A percentile compares a stretch with the other conserved stretches of the same genome.
Evolutionary conservation across 2,329 filamentous ascomycete species (phyloP).

Genomic region (Colletotrichum ledebouriae): DNA sequence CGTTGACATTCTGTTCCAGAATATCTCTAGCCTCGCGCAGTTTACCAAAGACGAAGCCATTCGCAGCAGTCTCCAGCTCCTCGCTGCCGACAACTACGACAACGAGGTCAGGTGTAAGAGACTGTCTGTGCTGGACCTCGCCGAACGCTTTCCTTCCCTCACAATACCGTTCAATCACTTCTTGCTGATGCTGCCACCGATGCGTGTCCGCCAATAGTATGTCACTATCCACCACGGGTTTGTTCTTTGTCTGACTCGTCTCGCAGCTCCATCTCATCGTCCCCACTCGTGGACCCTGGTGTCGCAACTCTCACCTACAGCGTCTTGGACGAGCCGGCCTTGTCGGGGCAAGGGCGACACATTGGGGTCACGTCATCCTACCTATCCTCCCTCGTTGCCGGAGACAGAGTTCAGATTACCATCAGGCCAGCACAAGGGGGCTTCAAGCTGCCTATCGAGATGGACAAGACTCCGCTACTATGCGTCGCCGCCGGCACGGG

Average conservation of each 20-base stretch:
- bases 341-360: slow-evolving; percentile 63
- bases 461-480: slow-evolving; percentile 91
- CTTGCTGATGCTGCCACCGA: slow-evolving; percentile 74
- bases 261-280: slow-evolving; percentile 74
- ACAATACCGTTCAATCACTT: slow-evolving; percentile 70
- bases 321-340: slow-evolving; percentile 66
- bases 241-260: not conserved
- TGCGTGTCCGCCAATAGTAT: slow-evolving; percentile 59
- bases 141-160: slow-evolving; percentile 68
- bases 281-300: slow-evolving; percentile 68
- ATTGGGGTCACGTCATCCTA: slow-evolving; percentile 74
- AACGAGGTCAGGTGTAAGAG: slow-evolving; percentile 61
- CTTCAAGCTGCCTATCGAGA: slow-evolving; percentile 88
- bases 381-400: slow-evolving; percentile 62
- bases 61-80: slow-evolving; percentile 51
- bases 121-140: slow-evolving; percentile 70
- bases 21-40: slow-evolving; percentile 45
- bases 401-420: slow-evolving; percentile 64
- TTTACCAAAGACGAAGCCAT: slow-evolving; percentile 51
- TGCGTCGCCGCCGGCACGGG: slow-evolving; percentile 94
- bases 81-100: slow-evolving; percentile 55
- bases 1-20: slow-evolving; percentile 54
- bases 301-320: slow-evolving; percentile 73
- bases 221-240: not conserved
- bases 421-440: slow-evolving; percentile 54